Base-by-base conservation (phyloP, 257 asterid genomes). In the Solanum gracilifrons region DNA sequence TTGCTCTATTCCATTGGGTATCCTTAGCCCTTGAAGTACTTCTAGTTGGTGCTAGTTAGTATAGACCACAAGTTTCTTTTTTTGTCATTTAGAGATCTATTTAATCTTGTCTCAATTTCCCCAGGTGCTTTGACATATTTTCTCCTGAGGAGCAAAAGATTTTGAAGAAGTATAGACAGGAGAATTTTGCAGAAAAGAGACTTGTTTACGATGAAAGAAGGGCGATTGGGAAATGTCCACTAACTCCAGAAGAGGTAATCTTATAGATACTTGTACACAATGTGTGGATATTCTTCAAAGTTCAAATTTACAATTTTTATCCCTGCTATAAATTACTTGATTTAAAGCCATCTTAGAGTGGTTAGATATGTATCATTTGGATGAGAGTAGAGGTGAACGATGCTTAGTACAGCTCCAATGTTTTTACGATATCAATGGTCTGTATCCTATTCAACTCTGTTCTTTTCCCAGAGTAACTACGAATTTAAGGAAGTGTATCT, bases 191-290 rank as follows among this genome's bases (percentile, higher is more conserved):
- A 21, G 93, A 93, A 35, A 97, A 97, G 92, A 90, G 91, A 86
- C 98, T 95, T 90, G 91, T 94, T 72, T 96, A 96, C 86, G 89
- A 76, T 89, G 98, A 97, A 93, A 94, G 99, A 91, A 93, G 99
- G 90, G 98, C 98, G 7, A 97, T 97, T 84, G 99, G 99, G 84
- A 97, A 97, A 91, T 97, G 99, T 89, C 99, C 99, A 48, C 88
- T 96, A 64, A 97, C 99, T 89, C 99, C 99, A 32, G 99, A 94
- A 93, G 99, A 97, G 98, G 99, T 94, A 79, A 92, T 77, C 69
- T 36, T 76, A 13, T 77, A 27, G 72, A 43, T 87, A 60, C 58
- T 66, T 86, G 13, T 76, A 48, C 85, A 80, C 68, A 2, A 27
- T 29, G 68, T 80, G 27, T 43, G 68, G 85, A 80, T 80, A 8